A percentile compares a stretch with the other conserved stretches of the same genome.
Evolutionary conservation across 148 eudicot genomes (phyloP).

Genomic region (Suaeda aralocaspica): DNA sequence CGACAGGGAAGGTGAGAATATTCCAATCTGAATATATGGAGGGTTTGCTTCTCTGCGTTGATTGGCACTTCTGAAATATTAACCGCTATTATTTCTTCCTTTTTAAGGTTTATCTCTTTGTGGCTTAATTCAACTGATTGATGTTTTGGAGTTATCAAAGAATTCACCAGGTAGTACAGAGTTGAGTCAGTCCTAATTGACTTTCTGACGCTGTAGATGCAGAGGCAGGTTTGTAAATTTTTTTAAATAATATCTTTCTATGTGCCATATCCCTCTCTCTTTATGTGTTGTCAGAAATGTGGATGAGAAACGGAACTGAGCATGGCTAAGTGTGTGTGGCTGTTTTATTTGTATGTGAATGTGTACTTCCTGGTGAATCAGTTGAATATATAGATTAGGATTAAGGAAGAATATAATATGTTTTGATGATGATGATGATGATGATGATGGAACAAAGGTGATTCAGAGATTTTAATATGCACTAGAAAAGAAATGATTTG

Average conservation of each 20-base stretch:
- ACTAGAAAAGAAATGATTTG: background rate
- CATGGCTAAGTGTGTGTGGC: background rate
- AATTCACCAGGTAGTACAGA: constrained; percentile 67
- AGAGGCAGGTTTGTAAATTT: constrained; percentile 65
- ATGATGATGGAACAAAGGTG: no score
- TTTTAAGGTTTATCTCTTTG: background rate
- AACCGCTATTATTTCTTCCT: constrained; percentile 2
- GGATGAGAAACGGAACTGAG: background rate
- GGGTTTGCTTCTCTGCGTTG: constrained; percentile 93
- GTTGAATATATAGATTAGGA: no score
- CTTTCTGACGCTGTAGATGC: constrained; percentile 90
- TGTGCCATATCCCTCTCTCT: background rate
- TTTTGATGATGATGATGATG: no score
- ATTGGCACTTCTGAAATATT: constrained; percentile 58
- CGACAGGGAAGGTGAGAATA: constrained; percentile 98
- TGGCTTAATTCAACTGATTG: constrained; percentile 1
- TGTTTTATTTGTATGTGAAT: background rate
- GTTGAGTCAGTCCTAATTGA: constrained; percentile 70
- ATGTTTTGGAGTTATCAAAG: constrained; percentile 44
- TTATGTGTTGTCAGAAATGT: background rate
- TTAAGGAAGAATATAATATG: no score
- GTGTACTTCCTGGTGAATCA: no score
- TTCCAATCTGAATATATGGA: constrained; percentile 65
- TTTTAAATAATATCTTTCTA: background rate
- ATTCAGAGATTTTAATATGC: no score